These are phyloP conservation scores for Podosphaera fusca DNA, from an alignment of 2,329 filamentous ascomycete species.

Conservation along the genomic window DNA sequence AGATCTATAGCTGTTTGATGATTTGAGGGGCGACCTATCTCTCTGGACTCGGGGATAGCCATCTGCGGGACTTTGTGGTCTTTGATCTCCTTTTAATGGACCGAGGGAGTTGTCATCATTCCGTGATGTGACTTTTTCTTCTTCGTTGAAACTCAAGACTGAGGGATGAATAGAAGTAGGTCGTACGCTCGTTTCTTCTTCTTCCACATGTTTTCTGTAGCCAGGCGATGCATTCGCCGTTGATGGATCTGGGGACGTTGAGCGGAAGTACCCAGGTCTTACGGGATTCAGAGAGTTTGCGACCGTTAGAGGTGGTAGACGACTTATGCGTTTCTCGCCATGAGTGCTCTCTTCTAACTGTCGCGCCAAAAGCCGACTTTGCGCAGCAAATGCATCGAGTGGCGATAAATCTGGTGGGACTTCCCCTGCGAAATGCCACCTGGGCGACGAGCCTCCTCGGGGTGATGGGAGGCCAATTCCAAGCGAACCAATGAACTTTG, in stretches of 20 bases:
- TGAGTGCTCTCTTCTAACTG: conserved; percentile 61
- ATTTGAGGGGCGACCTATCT: too few species aligned
- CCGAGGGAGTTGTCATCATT: conserved; percentile 2
- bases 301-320: conserved; percentile 61
- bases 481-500: conserved; percentile 12
- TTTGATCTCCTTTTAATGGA: conserved; percentile 2
- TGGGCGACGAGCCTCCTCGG: conserved; percentile 30
- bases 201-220: conserved; percentile 27
- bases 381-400: conserved; percentile 81
- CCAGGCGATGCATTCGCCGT: conserved; percentile 4
- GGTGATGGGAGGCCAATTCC: conserved; percentile 9
- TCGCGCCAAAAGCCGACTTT: conserved; percentile 68
- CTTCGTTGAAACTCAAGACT: conserved; percentile 26
- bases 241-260: conserved; percentile 36
- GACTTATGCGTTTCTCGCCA: conserved; percentile 58
- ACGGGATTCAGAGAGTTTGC: conserved; percentile 61
- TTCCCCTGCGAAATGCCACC: conserved; percentile 55
- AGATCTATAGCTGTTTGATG: too few species aligned
- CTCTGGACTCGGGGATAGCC: conserved; percentile 5
- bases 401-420: conserved; percentile 79
- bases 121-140: background rate
- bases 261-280: conserved; percentile 62
- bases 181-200: conserved; percentile 25
- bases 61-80: conserved; percentile 9
- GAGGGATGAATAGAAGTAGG: conserved; percentile 55